Percentiles rank a stretch among this genome's conserved stretches.
Conservation (phyloP, 345 rosid genomes). For the Eucalyptus regnans region DNA sequence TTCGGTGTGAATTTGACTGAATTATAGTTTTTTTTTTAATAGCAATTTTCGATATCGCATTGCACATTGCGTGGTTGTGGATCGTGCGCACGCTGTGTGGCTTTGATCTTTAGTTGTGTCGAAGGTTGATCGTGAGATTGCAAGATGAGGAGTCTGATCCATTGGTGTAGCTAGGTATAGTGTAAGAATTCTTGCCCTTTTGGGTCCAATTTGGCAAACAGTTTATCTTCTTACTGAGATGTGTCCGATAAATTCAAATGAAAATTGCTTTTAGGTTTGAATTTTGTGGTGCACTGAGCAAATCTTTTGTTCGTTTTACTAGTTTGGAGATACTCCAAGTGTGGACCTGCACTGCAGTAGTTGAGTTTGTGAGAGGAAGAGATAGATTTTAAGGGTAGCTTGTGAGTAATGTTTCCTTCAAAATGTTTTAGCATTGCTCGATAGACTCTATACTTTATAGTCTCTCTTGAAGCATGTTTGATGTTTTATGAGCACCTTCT, state of each 20-base stretch:
- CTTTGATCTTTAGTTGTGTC: background rate
- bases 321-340: background rate
- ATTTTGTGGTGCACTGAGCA: background rate
- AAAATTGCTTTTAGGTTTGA: background rate
- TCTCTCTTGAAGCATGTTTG: background rate
- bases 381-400: background rate
- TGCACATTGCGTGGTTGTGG: background rate
- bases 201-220: background rate
- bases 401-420: background rate
- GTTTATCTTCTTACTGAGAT: background rate
- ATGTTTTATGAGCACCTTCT: background rate
- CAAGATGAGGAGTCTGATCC: background rate
- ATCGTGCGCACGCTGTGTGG: background rate
- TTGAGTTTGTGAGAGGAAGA: background rate
- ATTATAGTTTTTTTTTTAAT: background rate
- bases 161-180: background rate
- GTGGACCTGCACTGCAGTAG: background rate
- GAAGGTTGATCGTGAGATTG: background rate
- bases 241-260: background rate
- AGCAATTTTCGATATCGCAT: background rate
- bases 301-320: background rate
- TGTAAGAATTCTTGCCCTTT: background rate
- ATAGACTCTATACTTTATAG: background rate
- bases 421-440: background rate
- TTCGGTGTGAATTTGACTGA: background rate